Percentiles rank a stretch among this genome's conserved stretches.
Conservation (phyloP, 352 stramenopile genomes). For the Pythium diclinum region DNA sequence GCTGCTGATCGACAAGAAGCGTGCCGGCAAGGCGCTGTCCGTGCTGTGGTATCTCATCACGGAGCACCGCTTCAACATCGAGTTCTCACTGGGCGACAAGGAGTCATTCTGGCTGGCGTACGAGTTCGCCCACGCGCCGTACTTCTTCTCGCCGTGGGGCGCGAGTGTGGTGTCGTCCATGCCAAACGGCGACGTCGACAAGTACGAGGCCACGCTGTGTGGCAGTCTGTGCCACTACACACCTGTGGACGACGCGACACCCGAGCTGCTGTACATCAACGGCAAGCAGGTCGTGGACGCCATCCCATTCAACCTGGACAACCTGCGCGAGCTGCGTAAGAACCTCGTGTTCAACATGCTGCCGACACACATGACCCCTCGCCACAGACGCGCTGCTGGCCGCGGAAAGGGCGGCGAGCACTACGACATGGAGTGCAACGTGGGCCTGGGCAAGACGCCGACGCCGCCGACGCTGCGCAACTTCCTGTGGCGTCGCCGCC, state of each 20-base stretch:
- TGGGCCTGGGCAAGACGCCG: slow-evolving; percentile 40
- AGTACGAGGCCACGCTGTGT: slow-evolving; percentile 56
- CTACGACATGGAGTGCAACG: slow-evolving; percentile 50
- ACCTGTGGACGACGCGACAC: slow-evolving; percentile 23
- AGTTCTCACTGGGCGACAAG: slow-evolving; percentile 73
- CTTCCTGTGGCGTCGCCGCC: slow-evolving; percentile 36
- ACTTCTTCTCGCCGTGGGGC: slow-evolving; percentile 70
- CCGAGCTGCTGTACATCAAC: slow-evolving; percentile 59
- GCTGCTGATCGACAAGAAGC: slow-evolving; percentile 48
- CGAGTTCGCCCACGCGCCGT: slow-evolving; percentile 51
- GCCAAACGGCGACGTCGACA: slow-evolving; percentile 51
- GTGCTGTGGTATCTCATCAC: slow-evolving; percentile 73
- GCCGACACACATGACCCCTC: slow-evolving; percentile 48
- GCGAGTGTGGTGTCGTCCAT: slow-evolving; percentile 49
- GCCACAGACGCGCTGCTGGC: slow-evolving; percentile 28
- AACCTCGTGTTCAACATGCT: slow-evolving; percentile 43
- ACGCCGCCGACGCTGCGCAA: slow-evolving; percentile 31
- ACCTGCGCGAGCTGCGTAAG: slow-evolving; percentile 26
- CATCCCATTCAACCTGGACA: slow-evolving; percentile 38
- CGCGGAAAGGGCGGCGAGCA: slow-evolving; percentile 29
- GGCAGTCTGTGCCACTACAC: slow-evolving; percentile 63
- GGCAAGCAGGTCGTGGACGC: slow-evolving; percentile 51
- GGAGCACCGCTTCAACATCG: slow-evolving; percentile 52
- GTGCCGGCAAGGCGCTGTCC: slow-evolving; percentile 40
- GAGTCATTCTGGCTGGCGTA: slow-evolving; percentile 76